A percentile compares a stretch with the other conserved stretches of the same genome.
phyloP scores from a whole-genome alignment of 768 basidiomycete species.

The Psilocybe cubensis region DNA sequence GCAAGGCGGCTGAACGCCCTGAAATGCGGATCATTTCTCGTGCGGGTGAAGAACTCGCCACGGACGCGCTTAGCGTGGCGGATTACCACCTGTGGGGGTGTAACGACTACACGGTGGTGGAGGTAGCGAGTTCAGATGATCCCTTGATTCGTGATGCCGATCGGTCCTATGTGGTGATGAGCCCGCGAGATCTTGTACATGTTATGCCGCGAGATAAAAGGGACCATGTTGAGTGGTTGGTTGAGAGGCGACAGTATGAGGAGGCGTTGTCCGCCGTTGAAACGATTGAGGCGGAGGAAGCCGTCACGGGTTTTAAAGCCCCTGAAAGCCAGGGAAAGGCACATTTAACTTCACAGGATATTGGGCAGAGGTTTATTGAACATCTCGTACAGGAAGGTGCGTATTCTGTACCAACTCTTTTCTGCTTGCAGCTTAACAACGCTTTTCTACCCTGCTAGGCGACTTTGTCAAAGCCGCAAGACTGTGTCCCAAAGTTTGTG shows the following conservation, averaged over 20 bases:
- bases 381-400: slow-evolving; percentile 83
- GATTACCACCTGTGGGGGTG: slow-evolving; percentile 87
- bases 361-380: slow-evolving; percentile 87
- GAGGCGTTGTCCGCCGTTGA: slow-evolving; percentile 88
- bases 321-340: slow-evolving; percentile 31
- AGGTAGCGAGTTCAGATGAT: slow-evolving; percentile 40
- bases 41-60: slow-evolving; percentile 84
- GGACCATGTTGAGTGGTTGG: slow-evolving; percentile 92
- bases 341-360: slow-evolving; percentile 59
- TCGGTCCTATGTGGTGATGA: slow-evolving; percentile 80
- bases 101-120: slow-evolving; percentile 85
- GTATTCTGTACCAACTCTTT: slow-evolving; percentile 14
- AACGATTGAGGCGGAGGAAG: slow-evolving; percentile 50
- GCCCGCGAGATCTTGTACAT: slow-evolving; percentile 84
- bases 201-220: slow-evolving; percentile 86
- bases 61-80: slow-evolving; percentile 80
- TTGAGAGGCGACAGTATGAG: slow-evolving; percentile 84
- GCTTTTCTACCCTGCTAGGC: slow-evolving; percentile 25
- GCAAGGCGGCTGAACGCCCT: slow-evolving; percentile 88
- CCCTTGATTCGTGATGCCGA: slow-evolving; percentile 30
- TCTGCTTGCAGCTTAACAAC: neutral
- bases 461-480: slow-evolving; percentile 79
- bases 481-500: slow-evolving; percentile 85
- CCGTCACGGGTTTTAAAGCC: slow-evolving; percentile 22
- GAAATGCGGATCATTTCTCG: slow-evolving; percentile 92